Evolutionary conservation across 2,329 filamentous ascomycete species (phyloP).

Genomic region (Dothideomycetes sp.): DNA sequence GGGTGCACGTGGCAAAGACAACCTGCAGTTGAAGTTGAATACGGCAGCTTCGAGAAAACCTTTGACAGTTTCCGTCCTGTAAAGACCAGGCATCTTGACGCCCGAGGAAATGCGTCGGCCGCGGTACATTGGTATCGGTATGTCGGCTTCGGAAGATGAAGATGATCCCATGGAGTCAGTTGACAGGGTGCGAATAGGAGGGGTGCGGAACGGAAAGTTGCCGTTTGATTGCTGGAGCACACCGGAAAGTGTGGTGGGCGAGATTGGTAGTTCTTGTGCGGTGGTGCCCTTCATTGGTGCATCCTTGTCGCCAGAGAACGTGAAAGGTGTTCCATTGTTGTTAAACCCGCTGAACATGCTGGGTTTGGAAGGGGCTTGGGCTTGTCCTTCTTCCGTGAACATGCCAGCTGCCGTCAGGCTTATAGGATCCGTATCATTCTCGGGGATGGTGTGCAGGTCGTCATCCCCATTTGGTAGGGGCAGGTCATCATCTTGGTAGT

Average conservation of each 20-base stretch:
- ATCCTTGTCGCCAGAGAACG: no score
- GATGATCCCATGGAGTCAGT: constrained; percentile 2
- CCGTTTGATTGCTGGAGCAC: not conserved
- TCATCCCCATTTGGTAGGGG: not conserved
- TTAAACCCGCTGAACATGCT: not conserved
- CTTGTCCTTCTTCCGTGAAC: no score
- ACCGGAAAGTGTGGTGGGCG: not conserved
- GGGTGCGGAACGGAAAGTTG: not conserved
- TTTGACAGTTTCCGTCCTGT: constrained; percentile 44
- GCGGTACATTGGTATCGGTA: constrained; percentile 33
- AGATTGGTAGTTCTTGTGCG: not conserved
- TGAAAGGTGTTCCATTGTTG: not conserved
- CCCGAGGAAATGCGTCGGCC: constrained; percentile 48
- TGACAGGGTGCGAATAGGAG: not conserved
- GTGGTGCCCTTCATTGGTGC: no score
- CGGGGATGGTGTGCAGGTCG: not conserved
- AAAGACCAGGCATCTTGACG: constrained; percentile 46
- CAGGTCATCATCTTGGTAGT: constrained; percentile 10
- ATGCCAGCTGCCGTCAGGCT: no score
- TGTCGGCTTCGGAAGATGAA: constrained; percentile 7
- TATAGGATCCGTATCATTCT: no score
- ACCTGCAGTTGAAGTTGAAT: constrained; percentile 47
- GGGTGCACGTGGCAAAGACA: constrained; percentile 30
- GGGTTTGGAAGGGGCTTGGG: not conserved
- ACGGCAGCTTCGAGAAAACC: constrained; percentile 46